Base-by-base conservation (phyloP, 73 alveolate genomes). In the Paramecium octaurelia region DNA sequence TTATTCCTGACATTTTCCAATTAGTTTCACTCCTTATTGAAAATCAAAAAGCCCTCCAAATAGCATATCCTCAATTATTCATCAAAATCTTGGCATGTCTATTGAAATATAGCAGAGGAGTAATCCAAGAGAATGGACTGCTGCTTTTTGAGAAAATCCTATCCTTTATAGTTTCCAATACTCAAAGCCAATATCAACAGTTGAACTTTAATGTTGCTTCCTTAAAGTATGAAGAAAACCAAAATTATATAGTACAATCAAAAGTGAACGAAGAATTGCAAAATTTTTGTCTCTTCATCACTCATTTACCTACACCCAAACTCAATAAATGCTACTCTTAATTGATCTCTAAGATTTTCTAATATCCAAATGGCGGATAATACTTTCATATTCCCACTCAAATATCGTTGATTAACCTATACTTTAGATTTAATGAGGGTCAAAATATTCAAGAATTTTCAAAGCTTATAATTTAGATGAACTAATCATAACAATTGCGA, bases 261-360 rank as follows among this genome's bases (percentile, higher is more conserved):
- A 64, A 64, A 64, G 84, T 64, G 4, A 64, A 64, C 7, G 84
- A 64, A 23, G 84, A 64, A 64, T 12, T 64, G 7, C 16, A 27
- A 27, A 64, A 27, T 64, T 64, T 64, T 10, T 64, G 84, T 64
- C 42, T 31, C n/a, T 34, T 64, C 20, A 24, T 64, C 9, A 31
- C 46, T 27, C 84, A 73, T 36, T 16, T 38, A 73, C 59, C 87
- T 9, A 73, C 87, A n/a, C 87, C 59, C 38, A 73, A 73, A 73
- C 34, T 73, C 18, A 73, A 73, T 73, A 40, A 73, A 73, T 34
- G 87, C 40, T 73, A 73, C 35, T 73, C 57, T 2, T 34, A 31
- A 23, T 34, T 68, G 35, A 73, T 29, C 8, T 73, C 38, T 36
- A 35, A 36, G 87, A 73, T 20, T 18, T 29, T 73, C 64, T 73